Base-by-base conservation (phyloP, 73 alveolate genomes). In the Blepharisma stoltei region DNA sequence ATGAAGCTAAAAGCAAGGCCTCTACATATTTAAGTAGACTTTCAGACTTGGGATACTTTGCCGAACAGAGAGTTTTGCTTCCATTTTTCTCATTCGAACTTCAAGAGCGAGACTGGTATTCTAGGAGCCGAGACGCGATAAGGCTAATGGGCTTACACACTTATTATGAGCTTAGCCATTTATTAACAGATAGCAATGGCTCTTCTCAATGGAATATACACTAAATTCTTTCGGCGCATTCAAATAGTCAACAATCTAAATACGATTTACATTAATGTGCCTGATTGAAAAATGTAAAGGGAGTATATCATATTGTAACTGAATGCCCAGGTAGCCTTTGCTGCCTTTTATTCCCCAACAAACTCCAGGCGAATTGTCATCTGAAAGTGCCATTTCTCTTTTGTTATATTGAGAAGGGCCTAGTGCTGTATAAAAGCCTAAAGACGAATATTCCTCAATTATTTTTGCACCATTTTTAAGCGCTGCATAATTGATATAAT, bases 281-380 rank as follows among this genome's bases (percentile, higher is more conserved):
- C 14, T 9, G 0, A 60, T 18, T 18, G 73, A 14, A 60, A 60
- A 60, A 18, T 14, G 45, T 60, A 8, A 9, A 8, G 73, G 73
- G 6, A 14, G 5, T 8, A 60, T 60, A 14, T n/a, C 23, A 20
- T 60, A 38, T 14, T 11, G 18, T 18, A 60, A 5, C 14, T 25
- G 14, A 14, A 60, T 18, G 14, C 48, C 37, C 2, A 60, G 14
- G 5, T 18, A 5, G 14, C 73, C 73, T 8, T 60, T 14, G 46
- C 23, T n/a, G 23, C 73, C 73, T 60, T n/a, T 9, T 14, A 60
- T 14, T 20, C 46, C 46, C 73, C 73, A 60, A 60, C 73, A 60
- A 5, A 0, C 2, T 8, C 73, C 73, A 14, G 73, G 73, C 5
- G 37, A 25, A 25, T 60, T 60, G 3, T 20, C 23, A 25, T 60